These are phyloP conservation scores for Phytophthora pluvialis DNA, from an alignment of 352 stramenopile species.

Conservation along the genomic window DNA sequence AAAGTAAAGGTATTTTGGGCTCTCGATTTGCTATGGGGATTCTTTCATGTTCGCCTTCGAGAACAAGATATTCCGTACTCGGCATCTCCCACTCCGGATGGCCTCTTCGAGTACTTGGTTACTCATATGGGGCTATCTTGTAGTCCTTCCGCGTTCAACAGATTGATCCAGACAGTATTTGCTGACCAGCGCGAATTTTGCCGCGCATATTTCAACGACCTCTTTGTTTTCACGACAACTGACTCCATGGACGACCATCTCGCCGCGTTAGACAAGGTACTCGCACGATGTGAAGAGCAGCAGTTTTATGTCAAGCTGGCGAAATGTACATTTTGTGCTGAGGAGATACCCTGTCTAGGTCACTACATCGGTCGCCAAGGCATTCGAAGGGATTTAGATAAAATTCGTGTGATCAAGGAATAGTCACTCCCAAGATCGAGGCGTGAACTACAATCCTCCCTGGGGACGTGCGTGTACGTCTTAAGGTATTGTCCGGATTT, in stretches of 20 bases:
- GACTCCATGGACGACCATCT: not conserved
- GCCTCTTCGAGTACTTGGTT: not conserved
- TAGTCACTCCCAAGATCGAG: not conserved
- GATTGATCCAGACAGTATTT: not conserved
- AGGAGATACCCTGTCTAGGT: slow-evolving; percentile 3
- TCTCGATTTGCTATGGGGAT: too few species aligned
- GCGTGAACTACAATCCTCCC: not conserved
- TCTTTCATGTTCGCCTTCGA: too few species aligned
- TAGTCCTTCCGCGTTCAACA: not conserved
- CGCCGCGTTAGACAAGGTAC: not conserved
- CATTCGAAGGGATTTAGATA: slow-evolving; percentile 1
- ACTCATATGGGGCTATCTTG: not conserved
- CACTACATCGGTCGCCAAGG: not conserved
- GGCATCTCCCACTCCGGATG: not conserved
- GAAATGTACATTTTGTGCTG: slow-evolving; percentile 13
- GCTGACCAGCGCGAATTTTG: not conserved
- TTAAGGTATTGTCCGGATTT: not conserved
- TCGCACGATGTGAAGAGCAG: not conserved
- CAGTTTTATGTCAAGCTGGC: slow-evolving; percentile 4
- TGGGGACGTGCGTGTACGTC: slow-evolving; percentile 15
- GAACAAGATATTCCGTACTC: not conserved
- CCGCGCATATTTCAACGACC: slow-evolving; percentile 3
- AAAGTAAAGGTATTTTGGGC: too few species aligned
- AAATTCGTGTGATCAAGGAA: not conserved
- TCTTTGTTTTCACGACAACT: slow-evolving; percentile 4